Conservation (phyloP, 2,329 filamentous ascomycete species). For the Apiospora phragmitis region DNA sequence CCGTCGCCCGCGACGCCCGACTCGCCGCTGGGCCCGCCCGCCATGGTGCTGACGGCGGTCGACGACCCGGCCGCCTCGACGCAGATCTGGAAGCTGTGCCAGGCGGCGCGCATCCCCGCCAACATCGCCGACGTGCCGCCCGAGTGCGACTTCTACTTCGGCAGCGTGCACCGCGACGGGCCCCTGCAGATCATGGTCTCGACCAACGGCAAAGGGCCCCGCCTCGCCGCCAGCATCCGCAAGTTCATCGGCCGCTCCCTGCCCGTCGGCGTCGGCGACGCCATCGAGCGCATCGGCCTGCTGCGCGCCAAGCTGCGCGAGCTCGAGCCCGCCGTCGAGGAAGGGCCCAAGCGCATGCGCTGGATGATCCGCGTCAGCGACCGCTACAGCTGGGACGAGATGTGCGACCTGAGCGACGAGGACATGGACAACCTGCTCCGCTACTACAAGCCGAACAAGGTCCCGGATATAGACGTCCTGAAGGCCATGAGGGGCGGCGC, state of each 20-base stretch:
- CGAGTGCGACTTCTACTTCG: slow-evolving; percentile 99
- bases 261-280: slow-evolving; percentile 78
- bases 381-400: slow-evolving; percentile 78
- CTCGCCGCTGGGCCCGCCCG: slow-evolving; percentile 34
- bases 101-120: slow-evolving; percentile 77
- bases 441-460: slow-evolving; percentile 65
- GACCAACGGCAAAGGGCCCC: slow-evolving; percentile 94
- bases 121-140: slow-evolving; percentile 97
- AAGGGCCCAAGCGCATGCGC: slow-evolving; percentile 85
- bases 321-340: slow-evolving; percentile 69
- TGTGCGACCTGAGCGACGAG: slow-evolving; percentile 77
- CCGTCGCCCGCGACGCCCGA: slow-evolving; percentile 17
- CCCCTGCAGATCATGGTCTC: slow-evolving; percentile 98
- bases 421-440: slow-evolving; percentile 82
- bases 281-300: slow-evolving; percentile 81
- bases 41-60: slow-evolving; percentile 91
- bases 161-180: slow-evolving; percentile 90
- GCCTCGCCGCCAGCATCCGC: slow-evolving; percentile 83
- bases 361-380: slow-evolving; percentile 97
- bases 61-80: slow-evolving; percentile 92
- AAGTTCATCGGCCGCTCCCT: slow-evolving; percentile 76
- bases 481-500: slow-evolving; percentile 51
- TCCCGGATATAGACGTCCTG: slow-evolving; percentile 57
- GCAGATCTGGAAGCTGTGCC: slow-evolving; percentile 90
- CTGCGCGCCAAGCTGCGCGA: slow-evolving; percentile 77